These are phyloP conservation scores for Themeda triandra DNA, from an alignment of 176 grass and related monocot species.

Conservation along the genomic window DNA sequence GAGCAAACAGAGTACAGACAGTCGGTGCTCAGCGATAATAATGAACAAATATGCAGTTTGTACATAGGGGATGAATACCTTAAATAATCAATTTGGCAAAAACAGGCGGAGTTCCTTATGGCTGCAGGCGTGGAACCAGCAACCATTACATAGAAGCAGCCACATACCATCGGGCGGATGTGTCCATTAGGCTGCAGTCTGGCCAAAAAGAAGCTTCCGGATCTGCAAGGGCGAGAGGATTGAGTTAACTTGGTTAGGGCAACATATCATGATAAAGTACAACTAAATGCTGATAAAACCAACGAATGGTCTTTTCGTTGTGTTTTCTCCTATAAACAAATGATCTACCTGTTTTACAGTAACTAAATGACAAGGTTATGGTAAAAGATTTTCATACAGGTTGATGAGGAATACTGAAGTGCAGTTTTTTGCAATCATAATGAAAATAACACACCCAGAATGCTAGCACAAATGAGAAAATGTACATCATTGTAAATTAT, in stretches of 20 bases:
- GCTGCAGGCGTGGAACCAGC: slow-evolving; percentile 16
- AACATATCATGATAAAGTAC: neutral
- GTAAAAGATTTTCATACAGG: neutral
- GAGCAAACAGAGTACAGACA: slow-evolving; percentile 37
- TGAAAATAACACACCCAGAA: too few relatives aligned
- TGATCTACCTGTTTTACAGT: neutral
- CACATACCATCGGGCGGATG: slow-evolving; percentile 21
- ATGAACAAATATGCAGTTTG: slow-evolving; percentile 61
- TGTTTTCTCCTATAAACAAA: neutral
- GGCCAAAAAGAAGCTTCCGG: slow-evolving; percentile 65
- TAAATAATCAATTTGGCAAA: slow-evolving; percentile 52
- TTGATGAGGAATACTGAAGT: neutral
- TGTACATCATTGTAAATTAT: neutral
- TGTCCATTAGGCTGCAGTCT: slow-evolving; percentile 36
- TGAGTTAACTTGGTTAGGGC: neutral
- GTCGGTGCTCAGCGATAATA: slow-evolving; percentile 36
- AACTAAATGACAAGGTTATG: neutral
- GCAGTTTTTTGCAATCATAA: neutral
- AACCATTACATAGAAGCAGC: slow-evolving; percentile 40
- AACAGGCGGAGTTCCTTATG: slow-evolving; percentile 16
- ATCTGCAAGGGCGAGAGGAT: slow-evolving; percentile 35
- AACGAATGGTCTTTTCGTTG: neutral
- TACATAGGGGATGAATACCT: slow-evolving; percentile 49
- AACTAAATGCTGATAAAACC: neutral
- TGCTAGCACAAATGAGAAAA: neutral